phyloP scores from a whole-genome alignment of 2,329 filamentous ascomycete genomes.

The Pyrenophora tritici-repentis region DNA sequence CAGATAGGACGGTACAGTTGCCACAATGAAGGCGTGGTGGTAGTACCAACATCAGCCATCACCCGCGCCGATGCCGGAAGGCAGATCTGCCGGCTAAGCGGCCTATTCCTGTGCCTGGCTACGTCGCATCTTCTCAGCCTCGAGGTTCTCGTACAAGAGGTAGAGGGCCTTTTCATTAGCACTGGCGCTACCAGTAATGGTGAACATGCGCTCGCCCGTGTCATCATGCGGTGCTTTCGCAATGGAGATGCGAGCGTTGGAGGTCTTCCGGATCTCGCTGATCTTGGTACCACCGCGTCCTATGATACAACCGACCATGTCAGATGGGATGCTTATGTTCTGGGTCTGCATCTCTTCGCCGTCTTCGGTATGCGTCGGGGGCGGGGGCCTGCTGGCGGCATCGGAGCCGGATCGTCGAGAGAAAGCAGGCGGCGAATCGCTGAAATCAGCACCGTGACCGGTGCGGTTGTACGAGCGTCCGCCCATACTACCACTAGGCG shows the following conservation, averaged over 20 bases:
- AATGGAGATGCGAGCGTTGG: slow-evolving; percentile 95
- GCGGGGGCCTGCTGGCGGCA: slow-evolving; percentile 72
- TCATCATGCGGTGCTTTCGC: slow-evolving; percentile 97
- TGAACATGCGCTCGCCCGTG: slow-evolving; percentile 99
- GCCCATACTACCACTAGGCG: slow-evolving; percentile 55
- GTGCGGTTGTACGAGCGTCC: slow-evolving; percentile 80
- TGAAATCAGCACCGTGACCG: slow-evolving; percentile 97
- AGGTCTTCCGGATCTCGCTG: slow-evolving; percentile 96
- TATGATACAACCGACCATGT: slow-evolving; percentile 99
- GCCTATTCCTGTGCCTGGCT: slow-evolving; percentile 67
- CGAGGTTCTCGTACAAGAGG: slow-evolving; percentile 96
- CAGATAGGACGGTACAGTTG: background rate
- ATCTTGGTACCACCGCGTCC: slow-evolving; percentile 95
- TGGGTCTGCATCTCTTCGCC: slow-evolving; percentile 98
- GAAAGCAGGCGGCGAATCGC: slow-evolving; percentile 72
- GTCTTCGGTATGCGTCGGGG: slow-evolving; percentile 89
- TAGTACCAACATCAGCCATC: background rate
- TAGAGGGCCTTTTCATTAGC: slow-evolving; percentile 96
- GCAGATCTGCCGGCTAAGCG: slow-evolving; percentile 5
- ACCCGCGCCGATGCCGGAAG: background rate
- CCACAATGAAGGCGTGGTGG: background rate
- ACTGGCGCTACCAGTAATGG: slow-evolving; percentile 92
- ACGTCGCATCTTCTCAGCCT: slow-evolving; percentile 98
- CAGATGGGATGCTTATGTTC: slow-evolving; percentile 98
- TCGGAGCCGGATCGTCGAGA: slow-evolving; percentile 84